Conservation (phyloP, 179 eudicot species). For the Amaranthus tricolor region DNA sequence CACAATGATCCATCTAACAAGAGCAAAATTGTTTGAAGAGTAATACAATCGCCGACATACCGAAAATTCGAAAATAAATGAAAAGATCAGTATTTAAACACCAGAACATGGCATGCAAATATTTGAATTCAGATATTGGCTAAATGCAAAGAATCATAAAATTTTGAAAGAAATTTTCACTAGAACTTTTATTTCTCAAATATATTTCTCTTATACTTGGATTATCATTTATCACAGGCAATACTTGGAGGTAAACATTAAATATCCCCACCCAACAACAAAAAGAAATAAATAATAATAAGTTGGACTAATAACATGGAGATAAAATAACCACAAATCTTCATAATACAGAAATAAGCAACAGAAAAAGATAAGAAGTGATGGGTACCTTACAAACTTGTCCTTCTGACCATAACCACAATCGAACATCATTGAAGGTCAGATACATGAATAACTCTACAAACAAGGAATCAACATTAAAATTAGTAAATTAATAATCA, state of each 20-base stretch:
- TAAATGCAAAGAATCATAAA: background rate
- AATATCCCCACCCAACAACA: background rate
- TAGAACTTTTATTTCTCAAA: background rate
- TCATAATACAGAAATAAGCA: background rate
- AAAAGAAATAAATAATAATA: background rate
- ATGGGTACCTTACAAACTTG: slow-evolving; percentile 66
- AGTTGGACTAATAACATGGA: background rate
- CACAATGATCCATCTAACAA: background rate
- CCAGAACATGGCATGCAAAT: background rate
- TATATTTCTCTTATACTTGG: background rate
- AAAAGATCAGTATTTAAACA: background rate
- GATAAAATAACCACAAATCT: background rate
- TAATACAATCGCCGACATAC: background rate
- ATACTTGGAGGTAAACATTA: too few relatives aligned
- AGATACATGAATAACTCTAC: slow-evolving; percentile 28
- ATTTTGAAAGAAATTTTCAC: background rate
- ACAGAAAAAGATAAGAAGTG: background rate
- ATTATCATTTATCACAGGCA: background rate
- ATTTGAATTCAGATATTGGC: background rate
- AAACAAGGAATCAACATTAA: slow-evolving; percentile 6
- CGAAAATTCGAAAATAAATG: background rate
- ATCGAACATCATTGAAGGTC: slow-evolving; percentile 57
- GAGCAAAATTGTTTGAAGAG: background rate
- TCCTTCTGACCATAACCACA: slow-evolving; percentile 76
- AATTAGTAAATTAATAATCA: slow-evolving; percentile 14